Evolutionary conservation across 129 eudicot species (phyloP).

Genomic region (Centella asiatica): DNA sequence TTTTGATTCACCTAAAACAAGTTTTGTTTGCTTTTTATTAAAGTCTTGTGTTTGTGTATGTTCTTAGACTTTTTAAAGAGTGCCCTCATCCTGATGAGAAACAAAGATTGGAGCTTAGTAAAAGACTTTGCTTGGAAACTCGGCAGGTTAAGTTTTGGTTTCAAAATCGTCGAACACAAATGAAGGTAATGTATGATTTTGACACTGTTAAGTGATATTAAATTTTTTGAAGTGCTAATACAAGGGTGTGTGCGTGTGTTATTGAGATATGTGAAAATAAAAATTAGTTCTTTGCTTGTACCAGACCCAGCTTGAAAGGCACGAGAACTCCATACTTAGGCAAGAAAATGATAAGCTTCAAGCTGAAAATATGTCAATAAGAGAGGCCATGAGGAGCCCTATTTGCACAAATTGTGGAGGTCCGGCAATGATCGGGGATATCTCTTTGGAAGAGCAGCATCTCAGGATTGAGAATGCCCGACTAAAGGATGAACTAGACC

Average conservation of each 20-base stretch:
- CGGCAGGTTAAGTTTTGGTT: slow-evolving; percentile 98
- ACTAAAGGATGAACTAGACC: slow-evolving; percentile 80
- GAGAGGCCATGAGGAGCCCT: slow-evolving; percentile 96
- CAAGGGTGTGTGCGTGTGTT: no score
- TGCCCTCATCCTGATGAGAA: slow-evolving; percentile 99
- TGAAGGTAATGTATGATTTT: slow-evolving; percentile 53
- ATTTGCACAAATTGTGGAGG: slow-evolving; percentile 93
- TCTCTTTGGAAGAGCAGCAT: slow-evolving; percentile 88
- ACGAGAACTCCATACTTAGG: slow-evolving; percentile 80
- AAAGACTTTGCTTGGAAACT: slow-evolving; percentile 69
- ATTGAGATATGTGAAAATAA: neutral
- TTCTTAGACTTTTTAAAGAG: slow-evolving; percentile 72
- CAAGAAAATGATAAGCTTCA: slow-evolving; percentile 96
- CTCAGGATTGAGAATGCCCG: slow-evolving; percentile 84
- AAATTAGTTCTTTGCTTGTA: neutral
- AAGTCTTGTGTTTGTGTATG: neutral
- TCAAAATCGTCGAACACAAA: slow-evolving; percentile 93
- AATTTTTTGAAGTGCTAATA: no score
- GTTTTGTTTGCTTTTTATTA: neutral
- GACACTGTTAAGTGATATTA: neutral
- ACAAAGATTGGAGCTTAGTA: slow-evolving; percentile 87
- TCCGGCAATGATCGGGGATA: slow-evolving; percentile 84
- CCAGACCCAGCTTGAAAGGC: slow-evolving; percentile 90
- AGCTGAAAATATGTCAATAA: slow-evolving; percentile 87
- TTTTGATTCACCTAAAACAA: neutral